Evolutionary conservation across 768 basidiomycete species (phyloP), one percentile per base, ranked within the genome.

Genomic region (Suillus subalutaceus): DNA sequence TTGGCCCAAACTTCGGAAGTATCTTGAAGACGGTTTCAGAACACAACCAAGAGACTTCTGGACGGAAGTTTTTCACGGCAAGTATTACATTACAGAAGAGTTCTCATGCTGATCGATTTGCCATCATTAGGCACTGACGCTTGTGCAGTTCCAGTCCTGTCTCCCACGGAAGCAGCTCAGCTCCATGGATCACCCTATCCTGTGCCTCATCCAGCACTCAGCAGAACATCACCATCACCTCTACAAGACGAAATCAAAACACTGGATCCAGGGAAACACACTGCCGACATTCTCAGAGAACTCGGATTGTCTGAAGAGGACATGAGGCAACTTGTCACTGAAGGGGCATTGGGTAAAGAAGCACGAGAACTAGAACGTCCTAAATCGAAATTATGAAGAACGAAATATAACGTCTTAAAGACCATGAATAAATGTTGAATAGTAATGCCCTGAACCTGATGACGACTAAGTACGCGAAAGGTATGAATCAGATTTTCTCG

Each of bases 101-200:
- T 43, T 18, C 16, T 41, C 20, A 35, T 40, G 26, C 63, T 64
- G 56, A 64, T 37, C 26, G 53, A 43, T 63, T 7, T 23, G 4
- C 3, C 26, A 56, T 57, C 65, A 38, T 48, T 71, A 93, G 91
- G 83, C 37, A 89, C 85, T 15, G 92, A 93, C 66, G 88, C 90
- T 9, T 93, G 92, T 72, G 84, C 83, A 12, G 77, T 90, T 16
- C 91, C 92, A 0, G 88, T 93, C 38, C 80, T 93, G 35, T 82
- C 85, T 6, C 84, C 89, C 0, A 71, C 77, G 32, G 91, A 93
- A 81, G 90, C 89, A 6, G 83, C 80, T 2, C 76, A 73, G 40
- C 73, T 84, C 32, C 77, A 82, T 64, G 76, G 73, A 8, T 79
- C 77, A 20, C 48, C 70, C 35, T 67, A 85, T 23, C 88, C 90